These are phyloP conservation scores for Parietaria judaica DNA, from an alignment of 306 rosid species.

Conservation along the genomic window DNA sequence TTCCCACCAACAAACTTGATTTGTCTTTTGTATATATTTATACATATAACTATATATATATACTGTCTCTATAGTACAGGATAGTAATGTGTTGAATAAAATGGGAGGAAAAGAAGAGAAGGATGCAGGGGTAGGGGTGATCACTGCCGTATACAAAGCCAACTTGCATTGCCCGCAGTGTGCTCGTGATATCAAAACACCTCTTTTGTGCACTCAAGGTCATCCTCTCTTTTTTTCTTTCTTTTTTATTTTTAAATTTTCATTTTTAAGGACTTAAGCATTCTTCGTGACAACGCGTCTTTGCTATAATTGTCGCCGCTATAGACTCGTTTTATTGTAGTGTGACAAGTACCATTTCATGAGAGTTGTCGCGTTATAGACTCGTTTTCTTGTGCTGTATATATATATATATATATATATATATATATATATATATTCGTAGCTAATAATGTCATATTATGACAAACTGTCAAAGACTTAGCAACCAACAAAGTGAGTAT, in stretches of 20 bases:
- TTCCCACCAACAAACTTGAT: constrained; percentile 13
- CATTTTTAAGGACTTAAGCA: not conserved
- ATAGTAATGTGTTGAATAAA: not conserved
- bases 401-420: too few species aligned
- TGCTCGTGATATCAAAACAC: constrained; percentile 61
- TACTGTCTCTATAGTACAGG: not conserved
- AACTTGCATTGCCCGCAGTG: constrained; percentile 73
- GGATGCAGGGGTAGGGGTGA: constrained; percentile 23
- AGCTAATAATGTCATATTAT: too few species aligned
- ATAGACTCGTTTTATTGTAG: too few species aligned
- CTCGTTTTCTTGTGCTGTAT: too few species aligned
- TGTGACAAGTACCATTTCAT: too few species aligned
- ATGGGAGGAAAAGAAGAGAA: constrained; percentile 44
- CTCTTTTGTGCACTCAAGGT: constrained; percentile 60
- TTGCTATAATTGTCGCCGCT: too few species aligned
- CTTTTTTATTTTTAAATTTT: not conserved
- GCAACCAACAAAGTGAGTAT: too few species aligned
- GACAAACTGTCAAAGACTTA: too few species aligned
- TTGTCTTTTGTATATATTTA: not conserved
- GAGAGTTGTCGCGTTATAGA: too few species aligned
- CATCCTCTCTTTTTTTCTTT: not conserved
- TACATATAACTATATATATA: too few species aligned
- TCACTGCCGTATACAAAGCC: constrained; percentile 67
- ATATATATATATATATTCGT: too few species aligned
- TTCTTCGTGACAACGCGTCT: too few species aligned